Percentiles rank a stretch among this genome's conserved stretches.
Evolutionary conservation across 345 rosid genomes (phyloP).

Genomic region (Odontarrhena argentea): DNA sequence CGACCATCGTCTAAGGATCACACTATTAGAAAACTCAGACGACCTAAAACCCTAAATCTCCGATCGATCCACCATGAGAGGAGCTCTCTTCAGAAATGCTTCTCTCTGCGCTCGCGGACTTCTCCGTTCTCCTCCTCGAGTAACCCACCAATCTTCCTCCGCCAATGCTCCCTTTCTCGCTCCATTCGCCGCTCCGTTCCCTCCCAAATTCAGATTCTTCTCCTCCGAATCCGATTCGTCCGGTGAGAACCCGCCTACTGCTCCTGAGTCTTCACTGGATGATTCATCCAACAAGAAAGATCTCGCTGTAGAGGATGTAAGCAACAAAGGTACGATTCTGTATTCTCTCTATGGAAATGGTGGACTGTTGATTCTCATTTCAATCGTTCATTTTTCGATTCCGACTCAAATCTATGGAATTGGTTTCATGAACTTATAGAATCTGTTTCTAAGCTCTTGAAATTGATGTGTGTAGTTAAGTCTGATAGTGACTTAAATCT

Average conservation of each 20-base stretch:
- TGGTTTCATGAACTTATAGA: slow-evolving; percentile 7
- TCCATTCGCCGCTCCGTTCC: slow-evolving; percentile 17
- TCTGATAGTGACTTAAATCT: no score
- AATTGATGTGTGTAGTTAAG: background rate
- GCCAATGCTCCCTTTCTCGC: slow-evolving; percentile 2
- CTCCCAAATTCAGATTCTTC: slow-evolving; percentile 41
- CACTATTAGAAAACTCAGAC: slow-evolving; percentile 6
- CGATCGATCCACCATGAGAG: slow-evolving; percentile 40
- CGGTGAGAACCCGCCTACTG: slow-evolving; percentile 21
- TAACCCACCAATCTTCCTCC: slow-evolving; percentile 10
- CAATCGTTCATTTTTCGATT: background rate
- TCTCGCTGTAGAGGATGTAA: slow-evolving; percentile 40
- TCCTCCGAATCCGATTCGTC: slow-evolving; percentile 48
- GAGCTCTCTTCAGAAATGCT: slow-evolving; percentile 43
- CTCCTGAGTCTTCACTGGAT: slow-evolving; percentile 6
- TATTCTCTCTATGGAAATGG: slow-evolving; percentile 12
- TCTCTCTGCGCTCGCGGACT: slow-evolving; percentile 38
- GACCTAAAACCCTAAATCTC: slow-evolving; percentile 43
- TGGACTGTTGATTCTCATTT: background rate
- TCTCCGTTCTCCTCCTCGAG: slow-evolving; percentile 32
- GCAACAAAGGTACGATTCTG: slow-evolving; percentile 43
- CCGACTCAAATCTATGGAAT: no score
- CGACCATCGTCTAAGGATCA: slow-evolving; percentile 3
- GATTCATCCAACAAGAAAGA: slow-evolving; percentile 17
- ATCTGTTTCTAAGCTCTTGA: slow-evolving; percentile 7